These are phyloP conservation scores for Ganoderma sp. DNA, from an alignment of 1,284 basidiomycete genomes.

Conservation along the genomic window DNA sequence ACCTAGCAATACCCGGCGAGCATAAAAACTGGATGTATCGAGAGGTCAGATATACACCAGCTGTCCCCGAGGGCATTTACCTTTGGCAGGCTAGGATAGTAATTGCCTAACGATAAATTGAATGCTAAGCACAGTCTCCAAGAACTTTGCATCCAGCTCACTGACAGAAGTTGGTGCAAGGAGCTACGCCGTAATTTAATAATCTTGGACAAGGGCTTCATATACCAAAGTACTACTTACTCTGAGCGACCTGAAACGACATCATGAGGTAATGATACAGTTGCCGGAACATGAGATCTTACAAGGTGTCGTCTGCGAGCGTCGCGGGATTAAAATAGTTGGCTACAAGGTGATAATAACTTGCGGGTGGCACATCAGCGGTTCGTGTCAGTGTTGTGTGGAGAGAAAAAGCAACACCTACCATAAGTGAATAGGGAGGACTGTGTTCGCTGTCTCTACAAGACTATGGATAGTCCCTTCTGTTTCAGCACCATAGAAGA, in stretches of 20 bases:
- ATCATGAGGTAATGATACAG: not conserved
- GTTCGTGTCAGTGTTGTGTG: not conserved
- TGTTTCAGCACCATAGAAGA: not conserved
- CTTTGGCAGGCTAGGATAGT: not conserved
- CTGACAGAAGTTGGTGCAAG: not conserved
- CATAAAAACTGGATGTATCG: not conserved
- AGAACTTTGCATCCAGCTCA: not conserved
- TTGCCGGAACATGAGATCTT: not conserved
- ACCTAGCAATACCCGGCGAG: not conserved
- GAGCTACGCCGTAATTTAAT: not conserved
- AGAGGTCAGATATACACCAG: not conserved
- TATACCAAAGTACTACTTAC: not conserved
- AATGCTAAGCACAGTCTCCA: not conserved
- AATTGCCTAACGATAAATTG: not conserved
- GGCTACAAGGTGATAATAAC: constrained; percentile 1
- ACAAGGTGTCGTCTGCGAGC: not conserved
- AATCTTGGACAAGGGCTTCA: not conserved
- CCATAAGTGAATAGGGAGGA: not conserved
- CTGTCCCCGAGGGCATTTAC: not conserved
- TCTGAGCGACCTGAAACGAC: not conserved
- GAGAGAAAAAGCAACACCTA: not conserved
- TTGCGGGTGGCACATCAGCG: not conserved
- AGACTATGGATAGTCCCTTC: not conserved
- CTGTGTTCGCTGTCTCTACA: not conserved
- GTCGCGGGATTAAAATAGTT: not conserved